A percentile compares a stretch with the other conserved stretches of the same genome.
These are phyloP conservation scores for Lathyrus sativus DNA, from an alignment of 306 rosid species.

Conservation along the genomic window DNA sequence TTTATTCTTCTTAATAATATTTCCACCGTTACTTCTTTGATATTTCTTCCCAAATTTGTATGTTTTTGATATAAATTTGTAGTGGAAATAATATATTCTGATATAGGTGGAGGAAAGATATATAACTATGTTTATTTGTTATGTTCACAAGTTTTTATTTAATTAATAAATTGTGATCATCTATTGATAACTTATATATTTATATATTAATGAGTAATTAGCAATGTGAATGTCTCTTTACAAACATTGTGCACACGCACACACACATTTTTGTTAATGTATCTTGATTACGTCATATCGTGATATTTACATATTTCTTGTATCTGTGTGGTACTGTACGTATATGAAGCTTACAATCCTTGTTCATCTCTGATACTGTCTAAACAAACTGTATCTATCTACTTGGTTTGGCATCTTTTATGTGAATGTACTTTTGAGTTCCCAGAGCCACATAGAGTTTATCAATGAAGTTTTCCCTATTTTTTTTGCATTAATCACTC, in stretches of 20 bases:
- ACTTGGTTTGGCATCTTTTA: constrained; percentile 24
- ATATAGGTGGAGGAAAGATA: not conserved
- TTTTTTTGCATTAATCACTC: constrained; percentile 10
- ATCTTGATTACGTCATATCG: not conserved
- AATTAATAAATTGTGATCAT: not conserved
- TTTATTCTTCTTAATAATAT: constrained; percentile 1
- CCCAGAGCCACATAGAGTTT: not conserved
- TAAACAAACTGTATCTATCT: constrained; percentile 9
- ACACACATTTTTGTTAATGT: not conserved
- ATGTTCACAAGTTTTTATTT: not conserved
- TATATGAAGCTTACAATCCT: not conserved
- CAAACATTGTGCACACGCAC: not conserved
- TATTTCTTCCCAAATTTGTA: not conserved
- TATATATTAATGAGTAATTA: not conserved
- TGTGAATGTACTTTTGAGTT: not conserved
- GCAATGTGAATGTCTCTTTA: not conserved
- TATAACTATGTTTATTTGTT: not conserved
- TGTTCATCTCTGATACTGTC: not conserved
- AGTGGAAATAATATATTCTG: not conserved
- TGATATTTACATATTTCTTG: not conserved
- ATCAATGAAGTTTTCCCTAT: not conserved
- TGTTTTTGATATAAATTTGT: not conserved
- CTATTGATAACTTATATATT: not conserved
- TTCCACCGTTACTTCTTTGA: not conserved
- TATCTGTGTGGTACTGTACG: not conserved